A percentile compares a stretch with the other conserved stretches of the same genome.
Conservation (phyloP, 768 basidiomycete genomes). For the Boletellus emodensis region DNA sequence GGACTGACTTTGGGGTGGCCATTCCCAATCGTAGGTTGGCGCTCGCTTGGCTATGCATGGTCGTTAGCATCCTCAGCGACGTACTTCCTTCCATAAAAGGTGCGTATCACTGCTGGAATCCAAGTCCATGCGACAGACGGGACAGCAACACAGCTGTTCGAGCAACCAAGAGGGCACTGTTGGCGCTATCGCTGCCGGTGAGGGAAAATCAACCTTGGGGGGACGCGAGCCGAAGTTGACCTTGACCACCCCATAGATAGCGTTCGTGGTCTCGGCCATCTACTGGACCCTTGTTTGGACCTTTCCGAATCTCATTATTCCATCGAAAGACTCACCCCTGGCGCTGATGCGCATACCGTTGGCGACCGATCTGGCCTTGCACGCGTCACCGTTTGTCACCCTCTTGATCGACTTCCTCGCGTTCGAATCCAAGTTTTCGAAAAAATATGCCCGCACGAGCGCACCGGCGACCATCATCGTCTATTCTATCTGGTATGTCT, state of each 20-base stretch:
- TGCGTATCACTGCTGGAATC: conserved; percentile 19
- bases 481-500: conserved; percentile 47
- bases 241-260: conserved; percentile 28
- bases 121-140: neutral
- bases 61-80: conserved; percentile 38
- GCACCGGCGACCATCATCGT: conserved; percentile 16
- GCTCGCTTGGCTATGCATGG: conserved; percentile 40
- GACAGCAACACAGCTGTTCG: conserved; percentile 1
- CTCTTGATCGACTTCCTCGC: conserved; percentile 65
- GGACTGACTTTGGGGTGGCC: neutral
- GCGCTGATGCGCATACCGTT: conserved; percentile 44
- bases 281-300: conserved; percentile 66
- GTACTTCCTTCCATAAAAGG: conserved; percentile 35
- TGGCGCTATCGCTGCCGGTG: conserved; percentile 68
- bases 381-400: conserved; percentile 55
- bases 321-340: neutral
- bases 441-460: conserved; percentile 4
- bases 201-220: neutral
- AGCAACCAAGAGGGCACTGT: conserved; percentile 53
- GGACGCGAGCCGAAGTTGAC: neutral
- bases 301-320: conserved; percentile 56
- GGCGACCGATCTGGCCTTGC: conserved; percentile 58
- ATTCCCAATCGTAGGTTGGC: conserved; percentile 18
- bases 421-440: conserved; percentile 55
- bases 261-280: conserved; percentile 49